A percentile compares a stretch with the other conserved stretches of the same genome.
phyloP scores from a whole-genome alignment of 2,329 filamentous ascomycete genomes.

The Aquanectria penicillioides region DNA sequence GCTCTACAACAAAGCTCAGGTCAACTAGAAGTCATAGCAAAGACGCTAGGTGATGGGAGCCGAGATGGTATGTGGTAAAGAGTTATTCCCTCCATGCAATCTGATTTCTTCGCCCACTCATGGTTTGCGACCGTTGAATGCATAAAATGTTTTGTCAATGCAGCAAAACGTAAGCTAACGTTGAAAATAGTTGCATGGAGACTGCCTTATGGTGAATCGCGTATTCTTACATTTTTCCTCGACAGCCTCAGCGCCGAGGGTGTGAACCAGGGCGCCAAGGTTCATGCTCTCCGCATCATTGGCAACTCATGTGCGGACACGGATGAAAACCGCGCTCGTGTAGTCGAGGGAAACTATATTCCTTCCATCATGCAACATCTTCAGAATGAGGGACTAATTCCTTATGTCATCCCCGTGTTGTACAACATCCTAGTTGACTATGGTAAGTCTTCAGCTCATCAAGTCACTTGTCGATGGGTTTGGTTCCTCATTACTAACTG shows the following conservation, averaged over 20 bases:
- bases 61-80: constrained; percentile 60
- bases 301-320: constrained; percentile 73
- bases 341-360: constrained; percentile 61
- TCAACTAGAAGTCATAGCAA: constrained; percentile 58
- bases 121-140: neutral
- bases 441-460: constrained; percentile 60
- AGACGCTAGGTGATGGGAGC: constrained; percentile 65
- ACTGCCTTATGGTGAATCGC: constrained; percentile 65
- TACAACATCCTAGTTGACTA: constrained; percentile 73
- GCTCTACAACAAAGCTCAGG: constrained; percentile 52
- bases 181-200: constrained; percentile 62
- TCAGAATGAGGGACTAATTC: constrained; percentile 56
- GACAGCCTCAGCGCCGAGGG: constrained; percentile 52
- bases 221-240: constrained; percentile 66
- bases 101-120: no score
- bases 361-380: constrained; percentile 60
- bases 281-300: constrained; percentile 66
- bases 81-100: no score
- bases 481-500: constrained; percentile 2
- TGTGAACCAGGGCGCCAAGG: constrained; percentile 55
- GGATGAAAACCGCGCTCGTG: constrained; percentile 67
- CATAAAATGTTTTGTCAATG: no score
- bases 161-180: neutral
- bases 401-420: constrained; percentile 67
- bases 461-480: neutral